Evolutionary conservation across 169 alveolate genomes (phyloP).

Genomic region (Plasmodium blacklocki): DNA sequence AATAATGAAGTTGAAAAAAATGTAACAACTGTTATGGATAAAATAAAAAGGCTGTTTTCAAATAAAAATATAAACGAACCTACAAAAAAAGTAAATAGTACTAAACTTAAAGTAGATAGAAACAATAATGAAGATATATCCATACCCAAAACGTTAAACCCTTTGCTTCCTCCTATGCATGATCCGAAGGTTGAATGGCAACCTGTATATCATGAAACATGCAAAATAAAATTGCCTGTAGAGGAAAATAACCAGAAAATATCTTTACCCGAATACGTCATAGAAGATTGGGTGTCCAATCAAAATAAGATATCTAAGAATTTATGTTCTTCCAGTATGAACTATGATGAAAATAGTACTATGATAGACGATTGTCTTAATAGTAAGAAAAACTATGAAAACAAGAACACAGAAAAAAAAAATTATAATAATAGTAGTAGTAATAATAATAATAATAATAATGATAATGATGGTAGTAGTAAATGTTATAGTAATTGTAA

Average conservation of each 20-base stretch:
- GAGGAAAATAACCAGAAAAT: conserved; percentile 34
- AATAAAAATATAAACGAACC: conserved; percentile 24
- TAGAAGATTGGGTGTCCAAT: conserved; percentile 47
- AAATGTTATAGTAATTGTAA: conserved; percentile 11
- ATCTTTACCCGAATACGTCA: conserved; percentile 31
- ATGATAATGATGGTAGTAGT: not conserved
- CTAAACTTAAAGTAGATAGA: conserved; percentile 38
- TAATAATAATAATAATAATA: not conserved
- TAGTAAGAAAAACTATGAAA: not conserved
- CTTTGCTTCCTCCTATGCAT: not conserved
- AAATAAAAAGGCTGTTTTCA: conserved; percentile 60
- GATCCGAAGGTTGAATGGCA: conserved; percentile 66
- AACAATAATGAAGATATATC: conserved; percentile 6
- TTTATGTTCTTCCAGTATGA: not conserved
- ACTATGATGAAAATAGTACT: not conserved
- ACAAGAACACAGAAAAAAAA: not conserved
- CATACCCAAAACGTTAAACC: not conserved
- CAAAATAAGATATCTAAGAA: conserved; percentile 43
- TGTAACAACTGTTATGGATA: conserved; percentile 52
- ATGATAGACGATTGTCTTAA: not conserved
- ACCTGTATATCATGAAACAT: conserved; percentile 74
- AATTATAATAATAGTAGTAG: not conserved
- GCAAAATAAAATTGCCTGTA: conserved; percentile 74
- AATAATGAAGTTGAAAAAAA: conserved; percentile 10
- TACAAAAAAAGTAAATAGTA: conserved; percentile 17